Conservation (phyloP, 139 green algal species). For the Tetratostichococcus sp. region DNA sequence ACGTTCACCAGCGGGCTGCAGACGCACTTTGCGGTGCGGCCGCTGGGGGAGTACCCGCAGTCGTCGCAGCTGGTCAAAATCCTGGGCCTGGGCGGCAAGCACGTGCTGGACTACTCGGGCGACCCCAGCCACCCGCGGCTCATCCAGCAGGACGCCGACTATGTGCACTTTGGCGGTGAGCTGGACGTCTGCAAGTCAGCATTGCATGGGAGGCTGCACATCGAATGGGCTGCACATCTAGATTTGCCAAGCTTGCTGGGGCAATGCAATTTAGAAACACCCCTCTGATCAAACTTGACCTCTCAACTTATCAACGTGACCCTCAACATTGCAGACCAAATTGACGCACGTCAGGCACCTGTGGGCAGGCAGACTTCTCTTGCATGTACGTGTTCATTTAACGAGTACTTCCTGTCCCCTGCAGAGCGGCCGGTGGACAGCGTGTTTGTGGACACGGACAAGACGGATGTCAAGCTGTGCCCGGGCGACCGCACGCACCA, state of each 20-base stretch:
- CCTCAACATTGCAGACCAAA: too few species aligned
- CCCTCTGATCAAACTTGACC: too few species aligned
- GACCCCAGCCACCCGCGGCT: conserved; percentile 19
- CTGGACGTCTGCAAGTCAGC: neutral
- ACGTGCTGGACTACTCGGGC: conserved; percentile 20
- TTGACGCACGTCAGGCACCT: too few species aligned
- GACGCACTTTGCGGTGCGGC: conserved; percentile 19
- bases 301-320: too few species aligned
- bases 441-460: conserved; percentile 2
- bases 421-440: neutral
- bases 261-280: too few species aligned
- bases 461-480: conserved; percentile 14
- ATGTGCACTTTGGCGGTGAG: conserved; percentile 24
- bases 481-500: conserved; percentile 11
- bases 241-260: too few species aligned
- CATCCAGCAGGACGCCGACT: conserved; percentile 21
- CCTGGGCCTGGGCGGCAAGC: conserved; percentile 36
- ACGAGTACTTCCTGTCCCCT: neutral
- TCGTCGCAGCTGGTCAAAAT: conserved; percentile 13
- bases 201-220: too few species aligned
- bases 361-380: too few species aligned
- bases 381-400: too few species aligned
- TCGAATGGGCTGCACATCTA: too few species aligned
- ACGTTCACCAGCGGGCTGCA: conserved; percentile 37
- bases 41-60: neutral